Evolutionary conservation across 1,284 basidiomycete genomes (phyloP), one percentile per base, ranked within the genome.

Genomic region (Cryptococcus hybrid): DNA sequence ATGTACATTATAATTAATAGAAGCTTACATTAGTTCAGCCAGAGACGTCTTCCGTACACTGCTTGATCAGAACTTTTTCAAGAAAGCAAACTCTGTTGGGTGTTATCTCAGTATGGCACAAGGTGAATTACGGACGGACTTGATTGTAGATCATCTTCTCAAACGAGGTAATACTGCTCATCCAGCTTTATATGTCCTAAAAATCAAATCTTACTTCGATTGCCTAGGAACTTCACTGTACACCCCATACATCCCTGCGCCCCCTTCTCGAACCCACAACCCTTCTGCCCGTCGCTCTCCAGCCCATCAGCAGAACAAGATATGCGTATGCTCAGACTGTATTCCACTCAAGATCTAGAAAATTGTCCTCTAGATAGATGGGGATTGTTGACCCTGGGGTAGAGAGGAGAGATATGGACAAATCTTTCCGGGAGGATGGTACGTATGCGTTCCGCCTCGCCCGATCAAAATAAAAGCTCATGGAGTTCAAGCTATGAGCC

Each of bases 51-150:
- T 66, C 2, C n/a, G 60, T 12, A 54, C 61, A 7, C 59, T 78
- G 1, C 50, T 59, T 2, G 49, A 64, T 7, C 56, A 65, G 48
- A 62, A 64, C 8, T 68, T 69, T 45, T 76, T 70, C 62, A 48
- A 63, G 7, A 55, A 64, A 4, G 74, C 74, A 2, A 60, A 62
- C 38, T 60, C 59, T 1, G 66, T 78, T 0, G 73, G 67, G 6
- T 78, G 76, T 60, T 78, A 78, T 53, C 65, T 78, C 13, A 68
- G 65, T 40, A 78, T 78, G 77, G 56, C 60, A 8, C 64, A 69
- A 47, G 75, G 75, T 0, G 77, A 78, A 60, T 64, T 78, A 18
- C 60, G 66, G n/a, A 78, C 77, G 0, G 55, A 57, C 15, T 60
- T 56, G 4, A 72, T 78, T 5, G 73, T 77, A 2, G 24, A 60